Evolutionary conservation across 1,284 basidiomycete genomes (phyloP), one percentile per base, ranked within the genome.

Genomic region (Mycena sp.): DNA sequence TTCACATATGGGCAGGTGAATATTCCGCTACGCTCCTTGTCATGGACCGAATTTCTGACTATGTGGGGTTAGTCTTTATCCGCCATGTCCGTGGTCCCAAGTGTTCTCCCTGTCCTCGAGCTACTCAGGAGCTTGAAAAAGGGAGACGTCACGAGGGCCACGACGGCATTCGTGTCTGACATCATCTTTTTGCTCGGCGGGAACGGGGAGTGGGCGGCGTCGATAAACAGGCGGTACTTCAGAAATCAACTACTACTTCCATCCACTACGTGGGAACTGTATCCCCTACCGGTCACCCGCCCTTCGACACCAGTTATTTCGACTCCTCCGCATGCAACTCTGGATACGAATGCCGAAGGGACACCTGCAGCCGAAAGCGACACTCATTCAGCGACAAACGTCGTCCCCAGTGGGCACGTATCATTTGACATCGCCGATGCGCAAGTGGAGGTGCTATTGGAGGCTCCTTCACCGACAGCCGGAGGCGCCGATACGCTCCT

Each of bases 1-100:
- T 38, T 56, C 35, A 19, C 54, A 28, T 56, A 56, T 21, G 54
- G 54, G 43, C 54, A 56, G 44, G 54, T 56, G 17, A 46, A 43
- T 53, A 1, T 28, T 4, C 14, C 9, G 5, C 19, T 21, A 5
- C 40, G 29, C 17, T 17, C 2, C 1, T 29, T 35, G 7, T 14
- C 7, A 35, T 9, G 14, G 32, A 14, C 7, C 21, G 14, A 10
- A 23, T 6, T 30, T 10, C n/a, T 43, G n/a, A 41, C 11, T 6
- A 1, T 30, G 6, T 43, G 16, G 7, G 4, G n/a, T 23, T n/a
- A 53, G 51, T 53, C 40, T 6, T 32, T 53, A 41, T 53, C 51
- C n/a, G n/a, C 23, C 51, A 23, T 53, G 2, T 16, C 51, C 4
- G 40, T 19, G 5, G n/a, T 53, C 10, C 51, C 51, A 12, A 53